phyloP scores from a whole-genome alignment of 495 filamentous ascomycete species.

The Aspergillus haitiensis region DNA sequence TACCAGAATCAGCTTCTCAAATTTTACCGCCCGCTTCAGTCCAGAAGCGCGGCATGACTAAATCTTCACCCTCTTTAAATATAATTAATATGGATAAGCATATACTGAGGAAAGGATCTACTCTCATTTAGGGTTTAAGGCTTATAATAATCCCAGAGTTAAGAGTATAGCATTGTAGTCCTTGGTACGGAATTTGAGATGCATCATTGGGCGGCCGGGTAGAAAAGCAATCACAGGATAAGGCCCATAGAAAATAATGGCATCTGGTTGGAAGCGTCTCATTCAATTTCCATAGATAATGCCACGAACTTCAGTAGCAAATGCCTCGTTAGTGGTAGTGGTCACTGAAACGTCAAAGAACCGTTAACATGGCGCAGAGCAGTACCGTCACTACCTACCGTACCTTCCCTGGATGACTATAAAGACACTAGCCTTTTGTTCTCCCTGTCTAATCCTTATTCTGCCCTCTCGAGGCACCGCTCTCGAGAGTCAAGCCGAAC shows the following conservation, averaged over 20 bases:
- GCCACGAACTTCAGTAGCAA: not conserved
- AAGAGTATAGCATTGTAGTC: not conserved
- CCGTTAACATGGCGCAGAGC: slow-evolving; percentile 1
- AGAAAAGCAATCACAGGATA: slow-evolving; percentile 1
- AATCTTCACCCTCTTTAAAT: slow-evolving; percentile 1
- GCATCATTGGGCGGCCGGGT: not conserved
- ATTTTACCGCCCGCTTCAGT: no score
- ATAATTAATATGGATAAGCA: not conserved
- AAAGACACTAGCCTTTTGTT: not conserved
- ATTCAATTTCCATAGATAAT: not conserved
- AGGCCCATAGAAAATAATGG: not conserved
- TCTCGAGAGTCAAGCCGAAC: not conserved
- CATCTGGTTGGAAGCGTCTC: not conserved
- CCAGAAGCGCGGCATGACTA: no score
- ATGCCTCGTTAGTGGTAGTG: not conserved
- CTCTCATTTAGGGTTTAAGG: not conserved
- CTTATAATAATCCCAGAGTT: not conserved
- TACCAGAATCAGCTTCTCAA: no score
- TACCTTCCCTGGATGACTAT: not conserved
- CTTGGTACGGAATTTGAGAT: not conserved
- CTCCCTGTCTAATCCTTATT: not conserved
- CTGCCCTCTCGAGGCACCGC: not conserved
- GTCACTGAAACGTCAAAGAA: not conserved
- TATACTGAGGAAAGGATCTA: not conserved
- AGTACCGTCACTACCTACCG: not conserved